Percentiles rank a stretch among this genome's conserved stretches.
Evolutionary conservation across 768 basidiomycete genomes (phyloP).

Genomic region (Inosperma sp.): DNA sequence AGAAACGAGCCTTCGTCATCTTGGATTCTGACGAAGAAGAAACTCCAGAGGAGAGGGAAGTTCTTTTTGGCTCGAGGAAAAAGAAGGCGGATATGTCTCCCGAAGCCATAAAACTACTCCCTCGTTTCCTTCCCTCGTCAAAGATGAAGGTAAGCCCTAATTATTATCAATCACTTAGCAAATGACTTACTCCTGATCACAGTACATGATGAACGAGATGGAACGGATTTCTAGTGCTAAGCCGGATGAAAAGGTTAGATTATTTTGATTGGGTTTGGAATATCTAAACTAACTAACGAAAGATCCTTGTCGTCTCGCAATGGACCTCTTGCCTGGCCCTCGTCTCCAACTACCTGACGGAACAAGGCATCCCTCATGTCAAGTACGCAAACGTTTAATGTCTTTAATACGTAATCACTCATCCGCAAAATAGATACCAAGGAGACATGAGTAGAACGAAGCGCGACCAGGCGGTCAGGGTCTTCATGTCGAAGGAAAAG

Average conservation of each 20-base stretch:
- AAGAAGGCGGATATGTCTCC: slow-evolving; percentile 24
- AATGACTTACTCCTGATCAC: background rate
- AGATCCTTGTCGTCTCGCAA: slow-evolving; percentile 57
- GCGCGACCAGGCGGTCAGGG: slow-evolving; percentile 50
- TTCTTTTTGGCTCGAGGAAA: slow-evolving; percentile 35
- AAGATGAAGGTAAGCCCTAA: slow-evolving; percentile 60
- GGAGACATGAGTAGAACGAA: slow-evolving; percentile 52
- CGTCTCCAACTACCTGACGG: slow-evolving; percentile 56
- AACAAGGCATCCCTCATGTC: slow-evolving; percentile 48
- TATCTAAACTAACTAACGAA: background rate
- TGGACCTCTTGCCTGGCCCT: slow-evolving; percentile 65
- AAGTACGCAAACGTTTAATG: slow-evolving; percentile 34
- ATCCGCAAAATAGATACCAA: slow-evolving; percentile 43
- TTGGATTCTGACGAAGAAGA: slow-evolving; percentile 42
- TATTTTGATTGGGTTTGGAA: background rate
- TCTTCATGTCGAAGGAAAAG: slow-evolving; percentile 58
- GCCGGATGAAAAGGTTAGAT: slow-evolving; percentile 58
- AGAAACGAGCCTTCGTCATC: slow-evolving; percentile 36
- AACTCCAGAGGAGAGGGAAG: slow-evolving; percentile 38
- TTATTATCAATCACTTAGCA: background rate
- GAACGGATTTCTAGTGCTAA: slow-evolving; percentile 39
- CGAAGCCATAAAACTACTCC: slow-evolving; percentile 42
- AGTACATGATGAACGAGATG: slow-evolving; percentile 61
- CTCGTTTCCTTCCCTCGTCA: slow-evolving; percentile 60
- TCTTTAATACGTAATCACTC: background rate